Conservation (phyloP, 495 filamentous ascomycete genomes). For the Penicillium odoratum region DNA sequence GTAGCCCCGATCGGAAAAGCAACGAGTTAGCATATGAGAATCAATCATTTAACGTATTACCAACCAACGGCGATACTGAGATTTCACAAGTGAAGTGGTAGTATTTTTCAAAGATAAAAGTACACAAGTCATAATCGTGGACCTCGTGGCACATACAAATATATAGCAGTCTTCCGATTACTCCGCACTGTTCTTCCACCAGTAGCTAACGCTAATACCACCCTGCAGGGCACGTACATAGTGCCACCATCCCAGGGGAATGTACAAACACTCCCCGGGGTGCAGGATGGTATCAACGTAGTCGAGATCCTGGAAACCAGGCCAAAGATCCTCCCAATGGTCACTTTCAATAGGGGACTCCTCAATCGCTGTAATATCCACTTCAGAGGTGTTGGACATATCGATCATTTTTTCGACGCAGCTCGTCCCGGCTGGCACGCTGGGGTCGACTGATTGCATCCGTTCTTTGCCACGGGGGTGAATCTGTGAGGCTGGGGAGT, state of each 20-base stretch:
- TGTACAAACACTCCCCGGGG: constrained; percentile 84
- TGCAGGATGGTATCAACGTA: constrained; percentile 80
- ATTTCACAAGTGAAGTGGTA: too few relatives aligned
- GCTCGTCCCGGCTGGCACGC: too few relatives aligned
- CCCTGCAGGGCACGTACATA: constrained; percentile 84
- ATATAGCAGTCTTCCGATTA: too few relatives aligned
- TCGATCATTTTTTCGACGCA: constrained; percentile 54
- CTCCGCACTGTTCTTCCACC: constrained; percentile 59
- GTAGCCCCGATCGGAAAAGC: too few relatives aligned
- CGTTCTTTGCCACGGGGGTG: constrained; percentile 68
- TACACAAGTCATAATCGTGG: too few relatives aligned
- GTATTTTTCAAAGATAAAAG: too few relatives aligned
- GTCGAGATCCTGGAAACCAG: constrained; percentile 55
- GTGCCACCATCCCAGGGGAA: constrained; percentile 98
- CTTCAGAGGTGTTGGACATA: constrained; percentile 85
- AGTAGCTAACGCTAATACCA: constrained; percentile 96
- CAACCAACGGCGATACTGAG: too few relatives aligned
- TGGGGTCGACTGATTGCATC: constrained; percentile 32
- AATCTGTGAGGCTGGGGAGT: constrained; percentile 55
- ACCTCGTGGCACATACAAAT: too few relatives aligned
- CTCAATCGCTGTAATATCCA: constrained; percentile 65
- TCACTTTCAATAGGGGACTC: constrained; percentile 46
- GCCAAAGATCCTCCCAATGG: constrained; percentile 55
- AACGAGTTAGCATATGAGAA: too few relatives aligned
- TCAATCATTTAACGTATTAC: too few relatives aligned